Percentiles rank a stretch among this genome's conserved stretches.
These are phyloP conservation scores for Parmales sp. DNA, from an alignment of 108 stramenopile genomes.

Conservation along the genomic window DNA sequence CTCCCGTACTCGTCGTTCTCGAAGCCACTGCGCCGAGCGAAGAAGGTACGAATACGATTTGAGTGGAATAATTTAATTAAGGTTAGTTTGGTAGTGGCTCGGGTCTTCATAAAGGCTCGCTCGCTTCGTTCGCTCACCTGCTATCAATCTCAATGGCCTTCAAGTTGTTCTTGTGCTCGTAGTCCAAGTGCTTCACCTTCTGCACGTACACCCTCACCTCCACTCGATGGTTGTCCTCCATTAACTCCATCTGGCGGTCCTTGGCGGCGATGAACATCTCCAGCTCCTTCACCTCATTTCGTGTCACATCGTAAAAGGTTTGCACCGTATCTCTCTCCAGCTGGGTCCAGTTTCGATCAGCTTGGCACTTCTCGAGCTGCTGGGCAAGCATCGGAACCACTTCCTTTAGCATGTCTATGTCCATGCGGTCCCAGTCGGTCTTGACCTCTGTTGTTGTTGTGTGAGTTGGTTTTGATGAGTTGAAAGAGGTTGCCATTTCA, in stretches of 20 bases:
- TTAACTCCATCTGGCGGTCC: slow-evolving; percentile 54
- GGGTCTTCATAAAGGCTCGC: no score
- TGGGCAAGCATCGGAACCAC: slow-evolving; percentile 46
- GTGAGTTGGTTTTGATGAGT: slow-evolving; percentile 2
- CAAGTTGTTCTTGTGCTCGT: slow-evolving; percentile 57
- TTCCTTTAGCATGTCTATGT: slow-evolving; percentile 43
- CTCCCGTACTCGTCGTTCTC: no score
- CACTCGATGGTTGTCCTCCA: slow-evolving; percentile 47
- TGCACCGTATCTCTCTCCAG: slow-evolving; percentile 54
- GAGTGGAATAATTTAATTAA: no score
- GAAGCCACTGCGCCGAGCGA: no score
- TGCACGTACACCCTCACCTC: slow-evolving; percentile 50
- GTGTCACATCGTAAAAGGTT: slow-evolving; percentile 49
- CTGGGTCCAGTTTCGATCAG: slow-evolving; percentile 57
- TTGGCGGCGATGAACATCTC: slow-evolving; percentile 41
- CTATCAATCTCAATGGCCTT: slow-evolving; percentile 26
- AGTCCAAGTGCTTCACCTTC: slow-evolving; percentile 60
- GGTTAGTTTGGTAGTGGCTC: no score
- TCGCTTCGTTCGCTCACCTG: slow-evolving; percentile 14
- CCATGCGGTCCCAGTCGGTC: slow-evolving; percentile 41
- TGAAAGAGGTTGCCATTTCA: slow-evolving; percentile 17
- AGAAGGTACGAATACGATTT: no score
- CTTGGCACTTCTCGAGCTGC: slow-evolving; percentile 37
- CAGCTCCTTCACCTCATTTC: slow-evolving; percentile 34
- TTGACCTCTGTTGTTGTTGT: background rate